Evolutionary conservation across 192 early-diverging fungal species (phyloP).

Genomic region (Coemansia sp.): DNA sequence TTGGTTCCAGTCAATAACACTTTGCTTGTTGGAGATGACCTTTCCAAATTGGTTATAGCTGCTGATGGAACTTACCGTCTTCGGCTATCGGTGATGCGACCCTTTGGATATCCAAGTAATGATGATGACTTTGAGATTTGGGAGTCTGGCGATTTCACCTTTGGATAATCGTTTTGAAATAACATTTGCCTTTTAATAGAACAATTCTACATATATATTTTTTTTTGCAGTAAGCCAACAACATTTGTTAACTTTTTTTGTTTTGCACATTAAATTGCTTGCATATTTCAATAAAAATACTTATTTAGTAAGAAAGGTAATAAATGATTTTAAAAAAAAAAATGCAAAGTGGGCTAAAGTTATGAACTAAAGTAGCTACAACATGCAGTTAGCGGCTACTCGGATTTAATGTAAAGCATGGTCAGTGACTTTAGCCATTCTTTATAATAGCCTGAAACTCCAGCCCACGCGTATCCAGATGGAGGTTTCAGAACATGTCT

Average conservation of each 20-base stretch:
- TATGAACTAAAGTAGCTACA: too few relatives aligned
- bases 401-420: slow-evolving; percentile 47
- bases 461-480: slow-evolving; percentile 56
- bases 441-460: slow-evolving; percentile 53
- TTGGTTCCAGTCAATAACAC: slow-evolving; percentile 2
- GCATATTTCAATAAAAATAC: too few relatives aligned
- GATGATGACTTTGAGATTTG: background rate
- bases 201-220: background rate
- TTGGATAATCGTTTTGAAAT: background rate
- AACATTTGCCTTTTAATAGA: background rate
- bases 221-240: too few relatives aligned
- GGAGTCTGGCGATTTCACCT: background rate
- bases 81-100: background rate
- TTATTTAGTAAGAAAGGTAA: too few relatives aligned
- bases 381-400: too few relatives aligned
- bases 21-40: background rate
- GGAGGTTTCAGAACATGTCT: slow-evolving; percentile 52
- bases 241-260: too few relatives aligned
- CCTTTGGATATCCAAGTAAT: background rate
- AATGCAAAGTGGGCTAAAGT: too few relatives aligned
- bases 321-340: too few relatives aligned
- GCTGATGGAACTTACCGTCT: slow-evolving; percentile 3
- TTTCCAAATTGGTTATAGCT: background rate
- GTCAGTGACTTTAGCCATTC: slow-evolving; percentile 58
- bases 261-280: too few relatives aligned